phyloP scores from a whole-genome alignment of 106 monocot species.

The Allium fistulosum region DNA sequence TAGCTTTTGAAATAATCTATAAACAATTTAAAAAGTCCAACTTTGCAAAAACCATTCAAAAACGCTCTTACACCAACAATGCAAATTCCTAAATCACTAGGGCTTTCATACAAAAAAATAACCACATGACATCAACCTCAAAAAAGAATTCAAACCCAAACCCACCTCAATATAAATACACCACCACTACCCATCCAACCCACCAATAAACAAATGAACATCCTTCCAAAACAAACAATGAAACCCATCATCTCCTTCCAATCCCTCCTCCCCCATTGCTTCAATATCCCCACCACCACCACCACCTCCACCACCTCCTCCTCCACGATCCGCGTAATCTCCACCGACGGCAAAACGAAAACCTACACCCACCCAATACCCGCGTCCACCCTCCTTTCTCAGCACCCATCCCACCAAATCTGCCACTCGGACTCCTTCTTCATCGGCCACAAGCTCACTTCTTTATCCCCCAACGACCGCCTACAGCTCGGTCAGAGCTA shows the following conservation, averaged over 20 bases:
- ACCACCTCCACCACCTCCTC: background rate
- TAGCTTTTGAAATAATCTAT: too few relatives aligned
- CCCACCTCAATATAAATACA: background rate
- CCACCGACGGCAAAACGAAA: constrained; percentile 50
- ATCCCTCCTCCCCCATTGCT: background rate
- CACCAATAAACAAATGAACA: background rate
- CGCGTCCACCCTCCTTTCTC: constrained; percentile 43
- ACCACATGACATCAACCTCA: too few relatives aligned
- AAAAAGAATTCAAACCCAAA: too few relatives aligned
- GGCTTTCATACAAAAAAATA: too few relatives aligned
- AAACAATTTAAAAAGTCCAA: too few relatives aligned
- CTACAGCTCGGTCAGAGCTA: constrained; percentile 64
- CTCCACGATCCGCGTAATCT: constrained; percentile 15
- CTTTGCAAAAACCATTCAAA: too few relatives aligned
- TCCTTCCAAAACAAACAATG: background rate
- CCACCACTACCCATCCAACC: background rate
- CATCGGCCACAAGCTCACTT: constrained; percentile 61
- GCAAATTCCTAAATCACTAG: too few relatives aligned
- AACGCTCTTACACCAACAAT: too few relatives aligned
- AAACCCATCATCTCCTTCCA: background rate
- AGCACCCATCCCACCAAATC: constrained; percentile 48
- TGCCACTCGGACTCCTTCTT: constrained; percentile 72
- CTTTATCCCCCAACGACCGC: constrained; percentile 33
- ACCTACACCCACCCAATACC: constrained; percentile 36
- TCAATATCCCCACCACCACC: background rate